A percentile compares a stretch with the other conserved stretches of the same genome.
phyloP scores from a whole-genome alignment of 257 asterid genomes.

The Solanum chilense region DNA sequence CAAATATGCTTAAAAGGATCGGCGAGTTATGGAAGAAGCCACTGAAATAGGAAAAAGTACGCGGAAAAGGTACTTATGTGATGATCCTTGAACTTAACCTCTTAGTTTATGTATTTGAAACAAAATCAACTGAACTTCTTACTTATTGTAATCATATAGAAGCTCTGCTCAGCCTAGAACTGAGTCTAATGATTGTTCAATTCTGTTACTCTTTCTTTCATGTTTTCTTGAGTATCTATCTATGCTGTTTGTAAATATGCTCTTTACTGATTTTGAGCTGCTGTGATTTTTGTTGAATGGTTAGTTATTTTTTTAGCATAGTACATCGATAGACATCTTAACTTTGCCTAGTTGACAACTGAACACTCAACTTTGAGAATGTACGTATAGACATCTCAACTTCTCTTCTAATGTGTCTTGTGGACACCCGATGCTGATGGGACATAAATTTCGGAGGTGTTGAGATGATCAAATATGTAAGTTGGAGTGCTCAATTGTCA shows the following conservation, averaged over 20 bases:
- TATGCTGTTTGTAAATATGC: not conserved
- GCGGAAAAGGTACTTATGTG: not conserved
- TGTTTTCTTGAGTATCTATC: not conserved
- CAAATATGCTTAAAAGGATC: conserved; percentile 62
- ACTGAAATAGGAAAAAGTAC: conserved; percentile 30
- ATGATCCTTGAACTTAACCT: not conserved
- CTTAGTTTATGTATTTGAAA: not conserved
- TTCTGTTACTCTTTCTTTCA: not conserved
- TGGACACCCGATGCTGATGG: fast-evolving
- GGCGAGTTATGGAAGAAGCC: conserved; percentile 90
- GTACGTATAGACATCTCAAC: not conserved
- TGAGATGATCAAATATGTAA: not conserved
- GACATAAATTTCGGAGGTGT: not conserved
- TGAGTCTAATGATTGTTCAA: not conserved
- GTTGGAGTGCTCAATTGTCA: not conserved
- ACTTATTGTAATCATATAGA: not conserved
- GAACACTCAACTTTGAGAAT: not conserved
- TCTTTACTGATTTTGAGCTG: not conserved
- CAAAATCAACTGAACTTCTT: not conserved
- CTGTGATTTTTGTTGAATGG: not conserved
- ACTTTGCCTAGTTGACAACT: not conserved
- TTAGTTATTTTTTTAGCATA: not conserved
- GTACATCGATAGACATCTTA: not conserved
- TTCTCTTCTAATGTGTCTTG: not conserved
- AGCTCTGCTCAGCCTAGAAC: not conserved